These are phyloP conservation scores for Dispira simplex DNA, from an alignment of 192 early-diverging fungal genomes.

Conservation along the genomic window DNA sequence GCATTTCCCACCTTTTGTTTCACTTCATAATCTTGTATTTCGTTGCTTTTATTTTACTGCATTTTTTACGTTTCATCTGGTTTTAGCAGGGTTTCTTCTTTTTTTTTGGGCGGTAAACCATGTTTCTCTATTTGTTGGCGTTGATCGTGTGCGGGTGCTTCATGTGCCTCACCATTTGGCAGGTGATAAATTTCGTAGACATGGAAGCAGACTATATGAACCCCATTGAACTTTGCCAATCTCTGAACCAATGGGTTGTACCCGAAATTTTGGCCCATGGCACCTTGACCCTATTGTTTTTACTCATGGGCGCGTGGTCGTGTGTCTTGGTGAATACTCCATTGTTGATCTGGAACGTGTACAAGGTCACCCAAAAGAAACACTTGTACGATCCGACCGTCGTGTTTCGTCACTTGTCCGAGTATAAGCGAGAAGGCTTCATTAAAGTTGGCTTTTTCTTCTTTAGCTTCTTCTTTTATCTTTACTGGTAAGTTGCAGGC, in stretches of 20 bases:
- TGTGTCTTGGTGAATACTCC: conserved; percentile 75
- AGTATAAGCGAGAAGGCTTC: conserved; percentile 94
- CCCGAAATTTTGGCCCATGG: conserved; percentile 82
- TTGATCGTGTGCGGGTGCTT: conserved; percentile 4
- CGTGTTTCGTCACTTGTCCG: conserved; percentile 85
- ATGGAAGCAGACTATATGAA: conserved; percentile 98
- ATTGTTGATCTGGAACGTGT: conserved; percentile 69
- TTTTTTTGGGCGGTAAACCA: not conserved
- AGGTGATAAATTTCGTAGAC: conserved; percentile 64
- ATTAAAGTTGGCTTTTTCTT: conserved; percentile 95
- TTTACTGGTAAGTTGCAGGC: conserved; percentile 30
- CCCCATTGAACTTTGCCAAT: conserved; percentile 95
- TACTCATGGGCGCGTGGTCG: conserved; percentile 79
- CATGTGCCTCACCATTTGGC: conserved; percentile 9
- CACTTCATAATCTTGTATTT: too few relatives aligned
- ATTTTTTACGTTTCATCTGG: too few relatives aligned
- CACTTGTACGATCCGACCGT: conserved; percentile 98
- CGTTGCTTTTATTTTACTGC: too few relatives aligned
- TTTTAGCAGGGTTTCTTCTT: too few relatives aligned
- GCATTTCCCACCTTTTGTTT: too few relatives aligned
- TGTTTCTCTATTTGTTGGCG: conserved; percentile 2
- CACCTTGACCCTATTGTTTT: conserved; percentile 65
- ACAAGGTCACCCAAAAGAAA: conserved; percentile 52
- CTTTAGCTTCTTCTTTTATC: conserved; percentile 86
- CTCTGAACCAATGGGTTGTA: conserved; percentile 93